Conservation (phyloP, 805 yeast genomes). For the Wickerhamiella galacta region DNA sequence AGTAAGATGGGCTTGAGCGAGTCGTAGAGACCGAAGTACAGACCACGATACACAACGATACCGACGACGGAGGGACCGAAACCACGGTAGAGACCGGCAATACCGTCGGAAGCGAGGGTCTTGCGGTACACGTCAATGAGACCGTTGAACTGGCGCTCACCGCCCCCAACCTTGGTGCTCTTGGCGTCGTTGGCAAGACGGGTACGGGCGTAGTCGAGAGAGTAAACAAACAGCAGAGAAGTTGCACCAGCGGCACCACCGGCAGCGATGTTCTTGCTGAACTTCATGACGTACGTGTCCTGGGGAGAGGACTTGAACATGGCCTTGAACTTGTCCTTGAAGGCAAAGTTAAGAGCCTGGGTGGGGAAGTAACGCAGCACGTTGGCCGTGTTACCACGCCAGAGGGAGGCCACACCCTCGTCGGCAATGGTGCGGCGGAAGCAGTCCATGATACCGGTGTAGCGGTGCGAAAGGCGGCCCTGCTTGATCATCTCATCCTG, state of each 20-base stretch:
- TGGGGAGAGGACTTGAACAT: constrained; percentile 86
- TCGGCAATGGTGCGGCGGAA: constrained; percentile 81
- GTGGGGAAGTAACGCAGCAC: constrained; percentile 97
- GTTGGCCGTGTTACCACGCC: constrained; percentile 98
- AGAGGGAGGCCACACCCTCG: constrained; percentile 80
- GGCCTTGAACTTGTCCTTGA: constrained; percentile 88
- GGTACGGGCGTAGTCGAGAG: constrained; percentile 92
- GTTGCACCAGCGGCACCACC: constrained; percentile 97
- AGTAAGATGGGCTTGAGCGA: constrained; percentile 81
- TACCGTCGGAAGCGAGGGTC: constrained; percentile 84
- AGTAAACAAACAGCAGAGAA: constrained; percentile 76
- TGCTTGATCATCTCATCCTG: constrained; percentile 94
- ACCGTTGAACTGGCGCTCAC: constrained; percentile 91
- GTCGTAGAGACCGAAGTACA: constrained; percentile 91
- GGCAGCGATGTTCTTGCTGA: constrained; percentile 89
- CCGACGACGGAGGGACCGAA: constrained; percentile 93
- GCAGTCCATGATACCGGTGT: constrained; percentile 79
- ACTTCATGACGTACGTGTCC: constrained; percentile 72
- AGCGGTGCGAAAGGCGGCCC: constrained; percentile 73
- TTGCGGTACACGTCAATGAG: constrained; percentile 84
- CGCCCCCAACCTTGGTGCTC: constrained; percentile 46
- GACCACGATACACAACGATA: constrained; percentile 94
- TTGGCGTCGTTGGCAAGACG: constrained; percentile 95
- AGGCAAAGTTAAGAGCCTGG: constrained; percentile 91
- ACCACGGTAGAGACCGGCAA: constrained; percentile 96